Evolutionary conservation across 208 protist genomes (phyloP), one percentile per base, ranked within the genome.

Genomic region (Angomonas deanei): DNA sequence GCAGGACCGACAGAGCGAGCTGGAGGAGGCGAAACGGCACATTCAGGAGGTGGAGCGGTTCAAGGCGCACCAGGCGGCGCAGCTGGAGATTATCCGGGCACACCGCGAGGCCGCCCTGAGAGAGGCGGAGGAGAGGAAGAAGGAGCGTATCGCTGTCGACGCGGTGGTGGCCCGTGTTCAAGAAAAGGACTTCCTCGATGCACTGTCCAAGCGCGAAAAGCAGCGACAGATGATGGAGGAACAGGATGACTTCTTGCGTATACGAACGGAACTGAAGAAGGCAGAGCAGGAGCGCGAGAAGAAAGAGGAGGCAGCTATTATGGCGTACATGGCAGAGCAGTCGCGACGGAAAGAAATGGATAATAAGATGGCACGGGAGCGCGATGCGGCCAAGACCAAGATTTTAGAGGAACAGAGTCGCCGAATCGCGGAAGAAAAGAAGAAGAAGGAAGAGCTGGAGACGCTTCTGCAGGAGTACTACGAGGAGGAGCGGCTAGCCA

Each of bases 61-160:
- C 67, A 70, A 65, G 0, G 70, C 64, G 30, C 88, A 96, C 66
- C 86, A 94, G 70, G 75, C 66, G 15, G 85, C 72, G 48, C 86
- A 93, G 57, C 73, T 93, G 32, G 72, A 78, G 42, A 71, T 92
- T 1, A 96, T 96, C 46, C 74, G 78, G n/a, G 70, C 91, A 61
- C 78, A 82, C 38, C 76, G 79, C 56, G 55, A 75, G 53, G 60
- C 74, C 5, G 66, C 82, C 15, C 31, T 78, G 39, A 66, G 65
- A 23, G 88, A 93, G 61, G 84, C 79, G 27, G 74, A 80, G 66
- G 66, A 84, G 61, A 74, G 66, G 11, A 74, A 82, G 46, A 79
- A 82, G 74, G 91, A 96, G 76, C 84, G 88, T 36, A 81, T 91
- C n/a, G 85, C 81, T 0, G 91, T 96, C 48, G 88, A 96, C 42